Conservation (phyloP, 1,139 yeast genomes). For the Eremothecium coryli region DNA sequence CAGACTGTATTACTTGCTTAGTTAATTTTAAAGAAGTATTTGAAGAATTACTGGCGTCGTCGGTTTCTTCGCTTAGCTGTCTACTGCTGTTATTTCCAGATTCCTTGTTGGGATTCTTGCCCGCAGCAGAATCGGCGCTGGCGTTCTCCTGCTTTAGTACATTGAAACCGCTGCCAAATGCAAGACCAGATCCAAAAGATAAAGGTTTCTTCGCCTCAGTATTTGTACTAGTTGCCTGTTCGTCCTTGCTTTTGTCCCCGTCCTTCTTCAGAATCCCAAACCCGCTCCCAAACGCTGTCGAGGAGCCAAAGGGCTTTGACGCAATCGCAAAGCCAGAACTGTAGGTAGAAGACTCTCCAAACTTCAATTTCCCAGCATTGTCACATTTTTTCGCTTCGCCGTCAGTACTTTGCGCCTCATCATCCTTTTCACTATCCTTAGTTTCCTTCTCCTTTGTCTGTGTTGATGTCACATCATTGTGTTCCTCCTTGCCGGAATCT, state of each 20-base stretch:
- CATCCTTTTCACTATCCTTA: conserved; percentile 5
- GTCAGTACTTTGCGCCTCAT: neutral
- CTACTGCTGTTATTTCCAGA: conserved; percentile 3
- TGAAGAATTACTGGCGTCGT: neutral
- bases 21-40: conserved; percentile 17
- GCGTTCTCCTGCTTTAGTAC: conserved; percentile 17
- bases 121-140: conserved; percentile 4
- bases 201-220: conserved; percentile 4
- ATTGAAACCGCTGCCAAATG: conserved; percentile 29
- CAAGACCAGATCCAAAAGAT: conserved; percentile 27
- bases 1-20: conserved; percentile 59
- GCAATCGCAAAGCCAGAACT: conserved; percentile 55
- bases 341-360: conserved; percentile 46
- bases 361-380: conserved; percentile 35
- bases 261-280: conserved; percentile 20
- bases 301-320: conserved; percentile 40
- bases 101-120: conserved; percentile 3
- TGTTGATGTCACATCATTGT: conserved; percentile 7
- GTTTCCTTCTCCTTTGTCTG: conserved; percentile 3
- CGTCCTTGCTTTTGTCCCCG: conserved; percentile 8
- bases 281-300: conserved; percentile 27
- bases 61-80: conserved; percentile 7
- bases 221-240: conserved; percentile 4
- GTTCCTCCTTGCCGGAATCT: conserved; percentile 9
- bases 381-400: neutral